Evolutionary conservation across 306 rosid genomes (phyloP).

Genomic region (Begonia fuchsioides): DNA sequence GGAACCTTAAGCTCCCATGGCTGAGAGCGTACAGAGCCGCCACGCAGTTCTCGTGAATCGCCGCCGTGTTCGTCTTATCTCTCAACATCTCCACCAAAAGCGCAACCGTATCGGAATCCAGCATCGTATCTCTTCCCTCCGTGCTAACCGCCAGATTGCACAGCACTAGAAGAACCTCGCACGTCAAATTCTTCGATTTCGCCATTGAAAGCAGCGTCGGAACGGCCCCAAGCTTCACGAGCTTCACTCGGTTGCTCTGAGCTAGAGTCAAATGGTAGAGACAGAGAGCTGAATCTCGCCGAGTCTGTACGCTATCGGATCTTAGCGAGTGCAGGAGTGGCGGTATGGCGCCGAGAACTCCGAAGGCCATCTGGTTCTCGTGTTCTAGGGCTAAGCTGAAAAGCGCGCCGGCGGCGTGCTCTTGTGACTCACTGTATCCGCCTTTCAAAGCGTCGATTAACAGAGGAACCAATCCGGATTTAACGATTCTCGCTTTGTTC

Average conservation of each 20-base stretch:
- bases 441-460: conserved; percentile 58
- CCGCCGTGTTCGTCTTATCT: conserved; percentile 38
- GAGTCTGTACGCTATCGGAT: conserved; percentile 55
- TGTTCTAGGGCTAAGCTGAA: conserved; percentile 67
- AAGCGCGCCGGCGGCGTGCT: conserved; percentile 86
- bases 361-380: conserved; percentile 83
- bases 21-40: conserved; percentile 72
- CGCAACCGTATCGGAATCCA: conserved; percentile 67
- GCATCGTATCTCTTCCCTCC: conserved; percentile 73
- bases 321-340: conserved; percentile 70
- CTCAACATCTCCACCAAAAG: conserved; percentile 42
- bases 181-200: conserved; percentile 25
- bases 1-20: conserved; percentile 69
- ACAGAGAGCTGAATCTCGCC: conserved; percentile 74
- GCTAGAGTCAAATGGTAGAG: conserved; percentile 58
- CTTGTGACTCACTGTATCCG: conserved; percentile 69
- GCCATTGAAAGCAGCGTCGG: conserved; percentile 39
- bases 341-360: conserved; percentile 70
- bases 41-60: conserved; percentile 72
- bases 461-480: conserved; percentile 63
- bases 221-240: conserved; percentile 50
- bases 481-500: conserved; percentile 65
- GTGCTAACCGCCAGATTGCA: conserved; percentile 56
- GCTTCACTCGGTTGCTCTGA: conserved; percentile 68
- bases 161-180: conserved; percentile 44